Base-by-base conservation (phyloP, 75 land plant species). In the Larix kaempferi region DNA sequence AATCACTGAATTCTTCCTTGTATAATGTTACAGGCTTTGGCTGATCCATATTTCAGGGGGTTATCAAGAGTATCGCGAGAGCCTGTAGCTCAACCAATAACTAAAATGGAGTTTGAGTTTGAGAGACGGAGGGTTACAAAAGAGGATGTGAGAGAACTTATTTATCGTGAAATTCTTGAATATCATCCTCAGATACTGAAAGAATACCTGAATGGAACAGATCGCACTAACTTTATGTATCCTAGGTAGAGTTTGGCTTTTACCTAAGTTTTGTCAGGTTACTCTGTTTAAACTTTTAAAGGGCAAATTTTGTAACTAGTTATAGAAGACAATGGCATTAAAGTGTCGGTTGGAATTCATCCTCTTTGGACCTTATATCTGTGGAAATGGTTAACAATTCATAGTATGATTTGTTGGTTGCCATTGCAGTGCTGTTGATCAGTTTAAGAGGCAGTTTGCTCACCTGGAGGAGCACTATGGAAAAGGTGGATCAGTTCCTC, bases 81-180 rank as follows among this genome's bases (percentile, higher is more conserved):
- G 75, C 97, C 97, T 55, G 85, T 90, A 19, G 86, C 88, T 57
- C 92, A 90, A 35, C 97, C 97, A 37, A 92, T 94, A 58, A 78
- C 95, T 59, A 94, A 92, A 76, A 77, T 92, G 86, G 97, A 94
- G 80, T 94, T 94, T 80, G 97, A 92, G 63, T 94, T 94, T 88
- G 96, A 94, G 82, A 92, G 96, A 76, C 74, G 90, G 33, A 82
- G 86, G 58, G 81, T 89, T 39, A 89, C 89, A 80, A 93, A 90
- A 79, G 95, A 93, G 56, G 92, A 91, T 54, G 87, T 93, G 17
- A 81, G 91, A 57, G 94, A 94, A 63, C 87, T 94, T 35, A 94
- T 94, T 57, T 94, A 84, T 77, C 85, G 92, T 17, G 96, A 94
- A 90, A 92, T 92, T 64, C 76, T 94, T 61, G 96, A 94, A 74